Evolutionary conservation across 805 yeast genomes (phyloP).

Genomic region (Scheffersomyces lignosus): DNA sequence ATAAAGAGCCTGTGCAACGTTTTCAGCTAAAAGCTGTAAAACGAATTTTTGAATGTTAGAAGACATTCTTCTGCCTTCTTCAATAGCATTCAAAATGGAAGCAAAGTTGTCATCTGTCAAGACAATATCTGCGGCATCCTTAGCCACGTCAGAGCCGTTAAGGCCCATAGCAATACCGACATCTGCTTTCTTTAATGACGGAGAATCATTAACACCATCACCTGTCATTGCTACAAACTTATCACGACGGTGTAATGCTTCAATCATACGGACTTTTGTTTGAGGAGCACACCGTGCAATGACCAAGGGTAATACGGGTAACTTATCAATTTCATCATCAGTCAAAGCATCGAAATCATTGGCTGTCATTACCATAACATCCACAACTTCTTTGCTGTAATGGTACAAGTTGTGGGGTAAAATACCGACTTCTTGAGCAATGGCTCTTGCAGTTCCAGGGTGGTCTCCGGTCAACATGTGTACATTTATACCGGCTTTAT

Average conservation of each 20-base stretch:
- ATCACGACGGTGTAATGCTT: conserved; percentile 53
- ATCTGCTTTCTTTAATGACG: conserved; percentile 26
- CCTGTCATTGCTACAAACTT: conserved; percentile 76
- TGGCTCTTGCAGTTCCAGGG: conserved; percentile 35
- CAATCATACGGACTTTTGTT: conserved; percentile 79
- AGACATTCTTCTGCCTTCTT: conserved; percentile 33
- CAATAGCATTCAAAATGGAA: conserved; percentile 27
- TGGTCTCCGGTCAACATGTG: conserved; percentile 39
- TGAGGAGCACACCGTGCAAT: conserved; percentile 84
- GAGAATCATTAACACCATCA: conserved; percentile 31
- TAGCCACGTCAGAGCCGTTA: conserved; percentile 29
- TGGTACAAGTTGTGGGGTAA: conserved; percentile 43
- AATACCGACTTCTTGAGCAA: conserved; percentile 37
- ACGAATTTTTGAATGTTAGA: conserved; percentile 36
- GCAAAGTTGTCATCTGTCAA: conserved; percentile 28
- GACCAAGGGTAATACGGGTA: conserved; percentile 70
- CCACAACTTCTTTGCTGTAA: conserved; percentile 33
- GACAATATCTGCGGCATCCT: conserved; percentile 27
- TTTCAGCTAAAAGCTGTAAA: conserved; percentile 33
- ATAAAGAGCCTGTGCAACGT: conserved; percentile 22
- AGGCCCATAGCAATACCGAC: conserved; percentile 32
- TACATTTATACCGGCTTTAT: conserved; percentile 34
- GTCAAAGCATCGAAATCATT: conserved; percentile 62
- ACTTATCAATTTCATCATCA: conserved; percentile 59
- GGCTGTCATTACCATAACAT: conserved; percentile 73